phyloP scores from a whole-genome alignment of 768 basidiomycete genomes.

The Trametes cubensis region DNA sequence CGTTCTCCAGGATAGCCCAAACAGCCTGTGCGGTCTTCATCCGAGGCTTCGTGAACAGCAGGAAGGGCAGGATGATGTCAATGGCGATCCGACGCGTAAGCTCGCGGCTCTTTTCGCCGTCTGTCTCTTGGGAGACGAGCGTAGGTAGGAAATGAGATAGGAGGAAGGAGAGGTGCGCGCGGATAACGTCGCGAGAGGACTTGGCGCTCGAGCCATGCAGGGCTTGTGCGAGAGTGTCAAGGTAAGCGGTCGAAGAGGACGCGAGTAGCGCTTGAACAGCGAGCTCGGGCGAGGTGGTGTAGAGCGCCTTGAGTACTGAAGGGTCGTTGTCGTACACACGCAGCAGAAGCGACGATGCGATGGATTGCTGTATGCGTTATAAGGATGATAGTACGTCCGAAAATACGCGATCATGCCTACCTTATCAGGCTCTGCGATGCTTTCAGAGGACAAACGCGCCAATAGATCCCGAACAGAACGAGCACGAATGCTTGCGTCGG shows the following conservation, averaged over 20 bases:
- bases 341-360: slow-evolving; percentile 65
- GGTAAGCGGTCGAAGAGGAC: slow-evolving; percentile 37
- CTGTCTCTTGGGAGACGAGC: slow-evolving; percentile 11
- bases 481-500: slow-evolving; percentile 61
- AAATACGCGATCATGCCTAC: slow-evolving; percentile 34
- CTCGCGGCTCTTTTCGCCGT: slow-evolving; percentile 12
- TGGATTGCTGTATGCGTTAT: slow-evolving; percentile 46
- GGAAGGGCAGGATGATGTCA: slow-evolving; percentile 66
- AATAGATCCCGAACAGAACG: slow-evolving; percentile 63
- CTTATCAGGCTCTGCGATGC: slow-evolving; percentile 43
- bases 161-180: slow-evolving; percentile 61
- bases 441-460: slow-evolving; percentile 36
- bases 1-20: slow-evolving; percentile 68
- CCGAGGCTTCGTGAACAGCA: slow-evolving; percentile 73
- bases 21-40: slow-evolving; percentile 65
- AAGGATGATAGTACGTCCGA: slow-evolving; percentile 9
- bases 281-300: slow-evolving; percentile 51
- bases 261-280: slow-evolving; percentile 24
- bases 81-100: slow-evolving; percentile 44
- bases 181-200: slow-evolving; percentile 54
- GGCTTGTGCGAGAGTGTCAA: slow-evolving; percentile 45
- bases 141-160: slow-evolving; percentile 46
- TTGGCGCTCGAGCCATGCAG: slow-evolving; percentile 43
- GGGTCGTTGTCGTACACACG: slow-evolving; percentile 68
- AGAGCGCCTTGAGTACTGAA: slow-evolving; percentile 68